phyloP scores from a whole-genome alignment of 192 early-diverging fungal species.

The Mortierella hygrophila region DNA sequence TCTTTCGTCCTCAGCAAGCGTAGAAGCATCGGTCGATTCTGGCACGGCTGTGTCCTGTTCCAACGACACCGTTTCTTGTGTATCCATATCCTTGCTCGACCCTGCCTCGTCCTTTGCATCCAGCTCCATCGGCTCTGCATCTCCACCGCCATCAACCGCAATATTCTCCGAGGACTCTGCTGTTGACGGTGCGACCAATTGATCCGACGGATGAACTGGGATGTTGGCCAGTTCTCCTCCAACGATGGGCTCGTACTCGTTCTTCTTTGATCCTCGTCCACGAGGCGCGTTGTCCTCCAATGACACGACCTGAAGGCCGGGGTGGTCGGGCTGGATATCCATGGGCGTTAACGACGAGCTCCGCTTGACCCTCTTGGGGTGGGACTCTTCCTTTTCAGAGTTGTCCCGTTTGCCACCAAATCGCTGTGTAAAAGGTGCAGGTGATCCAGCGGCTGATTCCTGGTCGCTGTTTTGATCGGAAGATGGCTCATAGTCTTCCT shows the following conservation, averaged over 20 bases:
- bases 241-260: conserved; percentile 74
- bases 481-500: conserved; percentile 85
- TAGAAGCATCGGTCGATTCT: conserved; percentile 22
- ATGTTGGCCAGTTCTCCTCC: conserved; percentile 75
- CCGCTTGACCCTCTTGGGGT: conserved; percentile 42
- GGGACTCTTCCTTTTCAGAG: conserved; percentile 34
- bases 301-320: conserved; percentile 60
- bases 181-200: neutral
- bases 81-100: neutral
- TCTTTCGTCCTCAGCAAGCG: conserved; percentile 37
- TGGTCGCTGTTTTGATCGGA: conserved; percentile 57
- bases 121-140: conserved; percentile 39
- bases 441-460: conserved; percentile 31
- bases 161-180: neutral
- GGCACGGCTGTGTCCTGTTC: conserved; percentile 22
- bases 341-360: conserved; percentile 53
- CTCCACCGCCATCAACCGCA: neutral
- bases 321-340: conserved; percentile 59
- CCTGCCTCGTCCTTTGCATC: conserved; percentile 31
- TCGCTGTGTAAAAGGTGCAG: conserved; percentile 50
- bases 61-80: conserved; percentile 1
- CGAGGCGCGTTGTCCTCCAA: conserved; percentile 66
- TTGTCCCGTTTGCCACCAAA: conserved; percentile 51
- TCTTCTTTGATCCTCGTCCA: conserved; percentile 64
- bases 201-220: conserved; percentile 33